Evolutionary conservation across 495 filamentous ascomycete genomes (phyloP), one percentile per base, ranked within the genome.

Genomic region (Trichoderma erinaceum): DNA sequence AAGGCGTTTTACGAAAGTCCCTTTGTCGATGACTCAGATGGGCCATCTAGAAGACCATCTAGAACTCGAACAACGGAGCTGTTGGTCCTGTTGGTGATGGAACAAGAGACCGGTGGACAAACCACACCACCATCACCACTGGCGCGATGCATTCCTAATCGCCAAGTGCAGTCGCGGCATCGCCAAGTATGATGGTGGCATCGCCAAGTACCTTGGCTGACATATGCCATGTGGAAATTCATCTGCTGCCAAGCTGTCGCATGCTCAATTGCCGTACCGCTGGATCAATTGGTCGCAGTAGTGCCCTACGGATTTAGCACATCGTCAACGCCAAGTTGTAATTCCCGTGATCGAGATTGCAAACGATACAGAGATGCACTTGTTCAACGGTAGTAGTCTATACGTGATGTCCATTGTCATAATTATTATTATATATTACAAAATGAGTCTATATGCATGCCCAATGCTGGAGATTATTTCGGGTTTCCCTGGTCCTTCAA

Each of bases 131-230:
- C 15, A 48, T 48, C 15, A n/a, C 44, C 44, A 16, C 18, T 11
- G 44, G 44, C 44, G 18, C 18, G 13, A 16, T 15, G 44, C 44
- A 16, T 1, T n/a, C n/a, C 18, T n/a, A n/a, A 52, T 21, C 18
- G 48, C 46, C 46, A 50, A 50, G 46, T 44, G 43, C 29, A 29
- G 29, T 29, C 29, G 29, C 29, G 29, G 29, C 29, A 29, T 29
- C 29, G 29, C 35, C 35, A 48, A 16, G 13, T n/a, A 21, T 10
- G 48, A 2, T 52, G 48, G 18, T 52, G 18, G 18, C 48, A 52
- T 52, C 48, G 48, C 48, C 48, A 52, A 52, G 48, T 52, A 6
- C 21, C 48, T 52, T 52, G 48, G 48, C 48, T n/a, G 48, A n/a
- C 48, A 23, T 52, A 52, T 18, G 4, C 10, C 48, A 23, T 18